Percentiles rank a stretch among this genome's conserved stretches.
phyloP scores from a whole-genome alignment of 768 basidiomycete genomes.

The Coprinopsis marcescibilis region DNA sequence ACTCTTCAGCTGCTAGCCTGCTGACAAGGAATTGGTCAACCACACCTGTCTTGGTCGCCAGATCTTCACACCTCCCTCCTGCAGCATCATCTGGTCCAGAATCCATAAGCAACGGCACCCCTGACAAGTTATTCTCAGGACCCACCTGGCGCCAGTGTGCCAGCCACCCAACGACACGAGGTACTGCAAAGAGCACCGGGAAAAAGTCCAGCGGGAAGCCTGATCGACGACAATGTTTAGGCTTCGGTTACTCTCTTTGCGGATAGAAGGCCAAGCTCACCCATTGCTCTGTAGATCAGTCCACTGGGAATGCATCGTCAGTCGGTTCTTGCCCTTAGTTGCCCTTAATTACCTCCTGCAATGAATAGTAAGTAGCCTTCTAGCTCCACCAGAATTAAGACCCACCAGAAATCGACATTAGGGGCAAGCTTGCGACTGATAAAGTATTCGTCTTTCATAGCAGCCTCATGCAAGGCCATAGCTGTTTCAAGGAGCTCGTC shows the following conservation, averaged over 20 bases:
- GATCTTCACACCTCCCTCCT: conserved; percentile 85
- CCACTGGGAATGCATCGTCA: conserved; percentile 42
- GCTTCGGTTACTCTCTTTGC: too few species aligned
- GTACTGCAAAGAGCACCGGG: conserved; percentile 90
- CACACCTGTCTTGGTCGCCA: conserved; percentile 81
- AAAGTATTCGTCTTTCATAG: conserved; percentile 90
- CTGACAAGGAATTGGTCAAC: conserved; percentile 2
- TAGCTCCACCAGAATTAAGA: conserved; percentile 13
- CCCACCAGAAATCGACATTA: conserved; percentile 89
- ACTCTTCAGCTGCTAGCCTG: conserved; percentile 9
- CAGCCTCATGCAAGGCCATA: conserved; percentile 82
- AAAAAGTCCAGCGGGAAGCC: conserved; percentile 94
- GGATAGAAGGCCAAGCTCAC: conserved; percentile 42
- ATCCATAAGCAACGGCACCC: conserved; percentile 5
- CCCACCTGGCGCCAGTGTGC: conserved; percentile 85
- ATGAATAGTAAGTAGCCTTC: conserved; percentile 7
- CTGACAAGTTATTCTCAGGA: conserved; percentile 2
- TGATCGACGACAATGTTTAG: too few species aligned
- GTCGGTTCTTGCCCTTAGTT: not conserved
- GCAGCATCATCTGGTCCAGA: conserved; percentile 75
- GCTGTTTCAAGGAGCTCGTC: conserved; percentile 86
- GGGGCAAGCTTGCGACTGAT: conserved; percentile 75
- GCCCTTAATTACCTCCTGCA: conserved; percentile 46
- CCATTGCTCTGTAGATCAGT: conserved; percentile 89
- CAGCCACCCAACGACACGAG: conserved; percentile 89